A percentile compares a stretch with the other conserved stretches of the same genome.
phyloP scores from a whole-genome alignment of 768 basidiomycete species.

The Terana coerulea region DNA sequence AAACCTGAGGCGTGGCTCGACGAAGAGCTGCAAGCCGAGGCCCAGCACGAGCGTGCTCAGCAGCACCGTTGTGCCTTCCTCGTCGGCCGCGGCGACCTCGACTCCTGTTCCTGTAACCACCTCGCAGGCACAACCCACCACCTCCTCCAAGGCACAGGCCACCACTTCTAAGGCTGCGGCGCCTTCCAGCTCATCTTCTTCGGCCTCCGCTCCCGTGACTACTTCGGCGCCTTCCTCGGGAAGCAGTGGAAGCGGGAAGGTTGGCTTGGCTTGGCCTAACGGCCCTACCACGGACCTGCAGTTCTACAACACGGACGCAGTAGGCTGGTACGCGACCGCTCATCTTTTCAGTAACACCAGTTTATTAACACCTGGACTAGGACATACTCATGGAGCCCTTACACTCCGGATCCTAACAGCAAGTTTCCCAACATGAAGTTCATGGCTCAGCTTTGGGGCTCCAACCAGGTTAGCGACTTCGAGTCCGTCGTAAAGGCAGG shows the following conservation, averaged over 20 bases:
- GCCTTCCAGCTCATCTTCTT: conserved; percentile 18
- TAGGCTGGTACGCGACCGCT: conserved; percentile 35
- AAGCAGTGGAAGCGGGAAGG: conserved; percentile 33
- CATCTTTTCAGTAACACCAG: not conserved
- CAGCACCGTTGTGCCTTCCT: conserved; percentile 16
- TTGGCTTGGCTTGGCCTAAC: conserved; percentile 67
- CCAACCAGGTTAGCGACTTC: conserved; percentile 47
- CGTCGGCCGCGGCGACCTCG: conserved; percentile 18
- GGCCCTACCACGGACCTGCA: conserved; percentile 45
- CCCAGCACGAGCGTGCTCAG: conserved; percentile 24
- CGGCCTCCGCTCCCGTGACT: conserved; percentile 2
- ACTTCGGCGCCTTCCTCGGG: conserved; percentile 1
- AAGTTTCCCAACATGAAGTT: conserved; percentile 46
- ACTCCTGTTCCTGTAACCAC: conserved; percentile 18
- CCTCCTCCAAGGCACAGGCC: conserved; percentile 13
- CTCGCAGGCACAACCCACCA: conserved; percentile 14
- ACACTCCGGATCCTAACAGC: conserved; percentile 34
- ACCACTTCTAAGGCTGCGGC: conserved; percentile 13
- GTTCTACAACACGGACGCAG: conserved; percentile 45
- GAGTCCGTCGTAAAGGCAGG: conserved; percentile 41
- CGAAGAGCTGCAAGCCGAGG: conserved; percentile 56
- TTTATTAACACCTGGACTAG: conserved; percentile 21
- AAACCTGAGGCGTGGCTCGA: conserved; percentile 40
- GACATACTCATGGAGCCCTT: conserved; percentile 68
- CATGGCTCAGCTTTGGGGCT: conserved; percentile 72